phyloP scores from a whole-genome alignment of 768 basidiomycete genomes.

The Podaxis mareebaensis region DNA sequence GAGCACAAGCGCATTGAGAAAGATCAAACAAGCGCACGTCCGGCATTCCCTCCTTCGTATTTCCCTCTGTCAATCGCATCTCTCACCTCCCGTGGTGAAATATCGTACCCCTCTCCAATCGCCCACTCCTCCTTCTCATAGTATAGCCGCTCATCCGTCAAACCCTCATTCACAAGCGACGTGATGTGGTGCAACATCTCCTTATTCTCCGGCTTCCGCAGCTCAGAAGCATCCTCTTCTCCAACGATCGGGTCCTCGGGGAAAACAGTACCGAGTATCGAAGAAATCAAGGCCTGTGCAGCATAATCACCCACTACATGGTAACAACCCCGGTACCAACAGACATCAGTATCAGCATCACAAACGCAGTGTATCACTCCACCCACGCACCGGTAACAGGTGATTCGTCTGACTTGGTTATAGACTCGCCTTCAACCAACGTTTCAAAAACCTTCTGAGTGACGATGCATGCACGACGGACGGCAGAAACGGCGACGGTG shows the following conservation, averaged over 20 bases:
- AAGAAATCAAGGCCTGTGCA: constrained; percentile 88
- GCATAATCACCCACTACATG: constrained; percentile 86
- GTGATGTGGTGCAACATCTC: constrained; percentile 67
- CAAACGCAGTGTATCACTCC: background rate
- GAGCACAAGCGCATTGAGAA: constrained; percentile 5
- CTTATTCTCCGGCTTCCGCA: constrained; percentile 50
- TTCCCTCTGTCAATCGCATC: constrained; percentile 87
- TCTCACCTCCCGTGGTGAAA: constrained; percentile 61
- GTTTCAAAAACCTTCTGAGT: constrained; percentile 86
- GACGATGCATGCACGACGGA: constrained; percentile 80
- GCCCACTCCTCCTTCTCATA: constrained; percentile 73
- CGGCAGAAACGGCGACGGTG: constrained; percentile 79
- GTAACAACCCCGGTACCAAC: background rate
- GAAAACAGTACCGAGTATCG: constrained; percentile 75
- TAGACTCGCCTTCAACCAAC: constrained; percentile 81
- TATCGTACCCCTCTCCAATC: constrained; percentile 59
- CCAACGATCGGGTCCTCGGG: constrained; percentile 89
- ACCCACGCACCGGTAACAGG: constrained; percentile 74
- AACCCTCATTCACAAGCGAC: constrained; percentile 78
- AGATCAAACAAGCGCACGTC: constrained; percentile 54
- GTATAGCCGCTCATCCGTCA: constrained; percentile 51
- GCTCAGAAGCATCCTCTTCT: constrained; percentile 88
- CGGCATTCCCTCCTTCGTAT: constrained; percentile 66
- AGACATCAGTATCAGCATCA: background rate
- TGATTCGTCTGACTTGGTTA: constrained; percentile 89